These are phyloP conservation scores for Chamaenerion angustifolium DNA, from an alignment of 345 rosid species.

Conservation along the genomic window DNA sequence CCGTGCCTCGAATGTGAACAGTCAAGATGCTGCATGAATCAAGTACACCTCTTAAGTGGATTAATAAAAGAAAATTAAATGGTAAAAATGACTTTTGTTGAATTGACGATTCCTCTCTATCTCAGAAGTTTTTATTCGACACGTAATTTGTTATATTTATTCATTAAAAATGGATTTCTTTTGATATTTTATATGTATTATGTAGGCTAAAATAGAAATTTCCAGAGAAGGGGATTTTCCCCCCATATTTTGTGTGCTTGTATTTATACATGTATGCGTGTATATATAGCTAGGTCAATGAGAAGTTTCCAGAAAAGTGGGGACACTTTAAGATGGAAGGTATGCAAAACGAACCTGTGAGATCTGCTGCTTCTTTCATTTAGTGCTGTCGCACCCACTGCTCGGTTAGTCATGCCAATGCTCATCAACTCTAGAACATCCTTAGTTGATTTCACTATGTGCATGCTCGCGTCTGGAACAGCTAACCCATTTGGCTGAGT, in stretches of 20 bases:
- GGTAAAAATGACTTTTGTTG: too few relatives aligned
- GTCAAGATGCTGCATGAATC: conserved; percentile 62
- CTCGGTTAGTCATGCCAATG: conserved; percentile 70
- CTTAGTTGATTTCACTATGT: conserved; percentile 55
- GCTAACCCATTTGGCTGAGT: conserved; percentile 95
- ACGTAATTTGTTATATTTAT: too few relatives aligned
- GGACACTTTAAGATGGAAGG: conserved; percentile 3
- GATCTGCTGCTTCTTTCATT: conserved; percentile 99
- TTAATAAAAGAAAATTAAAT: conserved; percentile 1
- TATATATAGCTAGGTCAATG: too few relatives aligned
- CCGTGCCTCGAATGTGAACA: conserved; percentile 77
- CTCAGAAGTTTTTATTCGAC: too few relatives aligned
- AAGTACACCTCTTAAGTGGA: not conserved
- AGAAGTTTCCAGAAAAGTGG: conserved; percentile 4
- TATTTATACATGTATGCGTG: too few relatives aligned
- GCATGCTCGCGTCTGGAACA: conserved; percentile 97
- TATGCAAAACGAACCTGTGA: conserved; percentile 49
- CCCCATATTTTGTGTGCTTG: too few relatives aligned
- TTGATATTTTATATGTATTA: too few relatives aligned
- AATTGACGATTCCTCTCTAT: too few relatives aligned
- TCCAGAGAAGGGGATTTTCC: too few relatives aligned
- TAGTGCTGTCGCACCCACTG: conserved; percentile 81
- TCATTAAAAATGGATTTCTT: too few relatives aligned
- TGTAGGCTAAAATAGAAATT: too few relatives aligned
- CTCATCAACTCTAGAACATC: conserved; percentile 87